Evolutionary conservation across 352 stramenopile species (phyloP).

Genomic region (Globisporangium sylvaticum): DNA sequence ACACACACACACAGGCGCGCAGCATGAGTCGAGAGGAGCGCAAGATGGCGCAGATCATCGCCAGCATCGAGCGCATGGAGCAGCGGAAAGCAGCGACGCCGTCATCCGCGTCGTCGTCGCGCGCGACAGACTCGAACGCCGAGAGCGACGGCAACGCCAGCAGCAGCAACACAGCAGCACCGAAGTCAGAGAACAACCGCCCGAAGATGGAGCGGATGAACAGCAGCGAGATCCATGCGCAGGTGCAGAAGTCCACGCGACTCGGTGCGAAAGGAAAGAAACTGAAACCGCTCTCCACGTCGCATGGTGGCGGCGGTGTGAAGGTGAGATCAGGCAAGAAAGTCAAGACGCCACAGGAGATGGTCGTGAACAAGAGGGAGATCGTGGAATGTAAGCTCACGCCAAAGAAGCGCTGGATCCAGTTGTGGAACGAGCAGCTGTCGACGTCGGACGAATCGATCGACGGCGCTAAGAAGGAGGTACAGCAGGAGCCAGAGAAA

Average conservation of each 20-base stretch:
- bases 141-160: slow-evolving; percentile 16
- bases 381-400: slow-evolving; percentile 39
- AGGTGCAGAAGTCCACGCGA: slow-evolving; percentile 21
- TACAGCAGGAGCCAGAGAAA: slow-evolving; percentile 8
- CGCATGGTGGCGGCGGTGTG: neutral
- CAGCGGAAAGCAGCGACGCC: slow-evolving; percentile 35
- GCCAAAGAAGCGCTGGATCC: slow-evolving; percentile 79
- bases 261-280: slow-evolving; percentile 32
- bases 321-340: slow-evolving; percentile 14
- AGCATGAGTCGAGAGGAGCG: slow-evolving; percentile 71
- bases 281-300: slow-evolving; percentile 31
- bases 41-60: slow-evolving; percentile 80
- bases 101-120: slow-evolving; percentile 20
- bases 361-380: slow-evolving; percentile 6
- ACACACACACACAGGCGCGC: neutral
- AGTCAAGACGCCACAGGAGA: slow-evolving; percentile 6
- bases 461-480: neutral
- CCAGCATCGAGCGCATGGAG: slow-evolving; percentile 76
- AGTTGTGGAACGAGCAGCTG: slow-evolving; percentile 58
- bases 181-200: neutral
- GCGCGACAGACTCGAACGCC: slow-evolving; percentile 10
- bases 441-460: slow-evolving; percentile 14
- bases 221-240: slow-evolving; percentile 22
- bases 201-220: slow-evolving; percentile 13
- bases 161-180: slow-evolving; percentile 15